Conservation (phyloP, 331 rosid genomes). For the Pyrus hybrid region DNA sequence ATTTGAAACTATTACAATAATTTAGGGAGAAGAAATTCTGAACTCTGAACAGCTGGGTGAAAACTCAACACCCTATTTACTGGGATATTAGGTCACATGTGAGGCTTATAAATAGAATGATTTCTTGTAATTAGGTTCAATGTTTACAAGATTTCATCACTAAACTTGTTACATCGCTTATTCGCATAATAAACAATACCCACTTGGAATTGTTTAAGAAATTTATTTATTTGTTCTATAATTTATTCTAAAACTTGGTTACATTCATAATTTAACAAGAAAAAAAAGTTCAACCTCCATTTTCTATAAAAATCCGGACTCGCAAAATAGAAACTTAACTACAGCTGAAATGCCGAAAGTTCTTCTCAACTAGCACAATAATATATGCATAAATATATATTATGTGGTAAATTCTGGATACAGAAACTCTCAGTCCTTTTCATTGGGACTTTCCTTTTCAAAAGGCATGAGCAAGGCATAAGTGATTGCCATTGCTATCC, state of each 20-base stretch:
- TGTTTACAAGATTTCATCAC: neutral
- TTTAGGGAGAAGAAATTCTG: too few species aligned
- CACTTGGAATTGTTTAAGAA: neutral
- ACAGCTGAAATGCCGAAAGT: neutral
- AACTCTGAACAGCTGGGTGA: too few species aligned
- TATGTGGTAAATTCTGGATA: neutral
- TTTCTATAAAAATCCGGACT: neutral
- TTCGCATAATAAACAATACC: neutral
- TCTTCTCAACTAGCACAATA: neutral
- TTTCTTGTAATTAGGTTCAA: neutral
- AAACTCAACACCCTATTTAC: too few species aligned
- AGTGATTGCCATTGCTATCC: slow-evolving; percentile 9
- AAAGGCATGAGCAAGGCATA: neutral
- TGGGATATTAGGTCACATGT: too few species aligned
- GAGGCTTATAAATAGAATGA: too few species aligned
- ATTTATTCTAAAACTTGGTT: neutral
- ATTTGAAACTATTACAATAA: too few species aligned
- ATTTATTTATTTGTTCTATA: too few species aligned
- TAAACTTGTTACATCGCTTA: too few species aligned
- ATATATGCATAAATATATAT: neutral
- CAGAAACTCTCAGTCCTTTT: neutral
- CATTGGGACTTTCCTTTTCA: neutral
- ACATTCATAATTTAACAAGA: neutral
- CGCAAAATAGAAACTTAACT: neutral
- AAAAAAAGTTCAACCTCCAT: neutral